Conservation (phyloP, 192 early-diverging fungal species). For the Coemansia sp. region DNA sequence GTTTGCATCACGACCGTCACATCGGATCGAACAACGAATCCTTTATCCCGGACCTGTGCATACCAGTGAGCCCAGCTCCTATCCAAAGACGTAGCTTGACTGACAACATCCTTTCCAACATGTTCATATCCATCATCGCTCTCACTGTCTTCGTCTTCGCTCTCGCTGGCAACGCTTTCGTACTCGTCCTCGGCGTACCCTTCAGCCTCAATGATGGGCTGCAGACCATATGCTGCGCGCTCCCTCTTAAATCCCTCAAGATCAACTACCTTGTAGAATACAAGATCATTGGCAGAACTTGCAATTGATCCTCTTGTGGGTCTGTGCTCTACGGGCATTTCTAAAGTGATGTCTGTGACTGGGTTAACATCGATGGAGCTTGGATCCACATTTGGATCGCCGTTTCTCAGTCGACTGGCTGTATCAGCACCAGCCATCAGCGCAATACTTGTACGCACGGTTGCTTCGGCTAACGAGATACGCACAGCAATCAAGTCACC, state of each 20-base stretch:
- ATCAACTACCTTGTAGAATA: constrained; percentile 36
- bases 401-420: constrained; percentile 12
- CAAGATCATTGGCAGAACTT: constrained; percentile 21
- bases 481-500: constrained; percentile 44
- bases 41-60: constrained; percentile 13
- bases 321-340: not conserved
- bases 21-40: constrained; percentile 27
- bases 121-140: constrained; percentile 5
- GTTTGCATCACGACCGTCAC: constrained; percentile 44
- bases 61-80: constrained; percentile 36
- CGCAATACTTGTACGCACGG: constrained; percentile 27
- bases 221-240: constrained; percentile 3
- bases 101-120: not conserved
- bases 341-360: constrained; percentile 16
- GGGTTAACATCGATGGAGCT: constrained; percentile 19
- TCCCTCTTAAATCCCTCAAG: constrained; percentile 31
- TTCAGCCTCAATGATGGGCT: not conserved
- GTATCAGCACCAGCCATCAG: constrained; percentile 22
- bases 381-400: constrained; percentile 5
- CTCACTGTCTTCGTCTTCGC: constrained; percentile 1
- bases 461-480: constrained; percentile 24
- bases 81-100: not conserved
- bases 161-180: constrained; percentile 7
- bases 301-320: not conserved
- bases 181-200: constrained; percentile 7